Percentiles rank a stretch among this genome's conserved stretches.
These are phyloP conservation scores for Picocystis sp. DNA, from an alignment of 163 green algal species.

Conservation along the genomic window DNA sequence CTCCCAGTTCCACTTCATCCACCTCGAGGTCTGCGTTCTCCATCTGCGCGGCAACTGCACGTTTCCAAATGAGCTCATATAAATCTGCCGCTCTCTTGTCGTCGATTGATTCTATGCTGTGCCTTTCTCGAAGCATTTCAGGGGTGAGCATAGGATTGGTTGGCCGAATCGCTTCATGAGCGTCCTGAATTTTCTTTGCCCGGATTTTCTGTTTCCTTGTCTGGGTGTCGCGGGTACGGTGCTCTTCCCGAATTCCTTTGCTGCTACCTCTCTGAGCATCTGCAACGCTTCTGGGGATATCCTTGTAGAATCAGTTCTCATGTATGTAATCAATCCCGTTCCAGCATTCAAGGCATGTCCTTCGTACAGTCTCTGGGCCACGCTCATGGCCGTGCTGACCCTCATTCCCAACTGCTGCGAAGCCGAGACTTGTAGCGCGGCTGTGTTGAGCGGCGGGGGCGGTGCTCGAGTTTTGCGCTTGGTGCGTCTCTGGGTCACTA, in stretches of 20 bases:
- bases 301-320: constrained; percentile 74
- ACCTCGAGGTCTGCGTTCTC: constrained; percentile 19
- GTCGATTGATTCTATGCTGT: not conserved
- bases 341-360: constrained; percentile 21
- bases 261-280: constrained; percentile 22
- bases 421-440: constrained; percentile 74
- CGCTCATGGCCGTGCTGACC: constrained; percentile 49
- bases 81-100: constrained; percentile 27
- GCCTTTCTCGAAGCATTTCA: not conserved
- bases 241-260: constrained; percentile 20
- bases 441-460: constrained; percentile 64
- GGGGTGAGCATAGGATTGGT: constrained; percentile 29
- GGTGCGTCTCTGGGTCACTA: not conserved
- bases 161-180: constrained; percentile 82
- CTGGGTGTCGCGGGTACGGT: constrained; percentile 24
- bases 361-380: constrained; percentile 86
- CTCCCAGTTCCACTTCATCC: not conserved
- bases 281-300: constrained; percentile 30
- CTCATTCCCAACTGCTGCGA: constrained; percentile 44
- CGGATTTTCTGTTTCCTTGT: constrained; percentile 39
- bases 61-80: constrained; percentile 66
- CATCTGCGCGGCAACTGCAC: constrained; percentile 67
- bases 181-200: constrained; percentile 79
- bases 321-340: constrained; percentile 89
- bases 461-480: constrained; percentile 19